Evolutionary conservation across 2,329 filamentous ascomycete species (phyloP).

Genomic region (Fusarium floridanum): DNA sequence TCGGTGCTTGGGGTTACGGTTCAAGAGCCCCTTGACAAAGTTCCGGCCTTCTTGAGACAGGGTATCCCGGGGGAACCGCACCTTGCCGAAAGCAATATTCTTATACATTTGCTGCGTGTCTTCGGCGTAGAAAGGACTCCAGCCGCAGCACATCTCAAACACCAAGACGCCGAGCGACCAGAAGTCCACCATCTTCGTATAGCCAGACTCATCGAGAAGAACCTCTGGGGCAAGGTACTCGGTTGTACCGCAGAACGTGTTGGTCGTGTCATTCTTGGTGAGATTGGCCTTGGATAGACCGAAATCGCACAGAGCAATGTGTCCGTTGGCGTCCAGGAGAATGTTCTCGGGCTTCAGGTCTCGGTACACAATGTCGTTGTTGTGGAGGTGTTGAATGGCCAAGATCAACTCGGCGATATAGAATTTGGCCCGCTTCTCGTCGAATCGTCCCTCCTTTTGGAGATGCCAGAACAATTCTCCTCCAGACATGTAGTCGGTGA

Average conservation of each 20-base stretch:
- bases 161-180: conserved; percentile 98
- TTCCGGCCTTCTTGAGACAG: conserved; percentile 94
- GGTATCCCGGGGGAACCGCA: conserved; percentile 94
- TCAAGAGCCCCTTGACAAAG: conserved; percentile 97
- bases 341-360: conserved; percentile 99
- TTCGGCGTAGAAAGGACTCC: conserved; percentile 98
- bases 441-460: conserved; percentile 95
- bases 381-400: conserved; percentile 92
- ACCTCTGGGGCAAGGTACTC: conserved; percentile 98
- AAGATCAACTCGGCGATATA: conserved; percentile 98
- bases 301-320: conserved; percentile 98
- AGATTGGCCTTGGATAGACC: conserved; percentile 97
- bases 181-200: conserved; percentile 99
- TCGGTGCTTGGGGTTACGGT: conserved; percentile 95
- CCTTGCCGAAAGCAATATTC: conserved; percentile 99
- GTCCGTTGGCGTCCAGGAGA: conserved; percentile 93
- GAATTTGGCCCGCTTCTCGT: conserved; percentile 95
- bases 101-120: conserved; percentile 99
- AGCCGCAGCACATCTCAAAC: conserved; percentile 99
- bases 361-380: conserved; percentile 97
- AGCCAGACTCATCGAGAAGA: conserved; percentile 93
- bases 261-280: conserved; percentile 96
- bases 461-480: conserved; percentile 99
- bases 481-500: conserved; percentile 99
- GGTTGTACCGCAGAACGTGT: conserved; percentile 98